Conservation (phyloP, 2,329 filamentous ascomycete species). For the Cylindrodendrum hubeiense region DNA sequence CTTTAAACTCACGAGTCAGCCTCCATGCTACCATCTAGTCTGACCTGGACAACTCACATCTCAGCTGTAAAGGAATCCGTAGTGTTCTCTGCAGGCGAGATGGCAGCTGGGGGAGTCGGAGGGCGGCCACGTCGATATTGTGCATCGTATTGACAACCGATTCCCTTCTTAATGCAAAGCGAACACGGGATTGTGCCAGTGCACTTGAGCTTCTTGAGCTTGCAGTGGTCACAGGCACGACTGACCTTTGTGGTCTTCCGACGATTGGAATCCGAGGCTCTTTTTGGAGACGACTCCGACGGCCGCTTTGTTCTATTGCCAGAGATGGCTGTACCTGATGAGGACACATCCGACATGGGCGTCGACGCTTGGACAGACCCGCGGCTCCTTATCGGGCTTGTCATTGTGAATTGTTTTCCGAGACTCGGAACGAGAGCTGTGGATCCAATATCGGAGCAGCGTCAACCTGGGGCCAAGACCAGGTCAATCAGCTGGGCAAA, state of each 20-base stretch:
- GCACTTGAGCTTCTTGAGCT: slow-evolving; percentile 53
- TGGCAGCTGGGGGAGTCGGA: slow-evolving; percentile 48
- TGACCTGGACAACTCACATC: neutral
- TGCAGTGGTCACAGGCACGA: slow-evolving; percentile 55
- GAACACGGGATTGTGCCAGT: slow-evolving; percentile 52
- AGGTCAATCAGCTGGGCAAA: neutral
- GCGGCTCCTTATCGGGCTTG: slow-evolving; percentile 12
- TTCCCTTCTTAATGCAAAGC: slow-evolving; percentile 44
- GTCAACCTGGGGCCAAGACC: no score
- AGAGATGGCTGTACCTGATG: slow-evolving; percentile 1
- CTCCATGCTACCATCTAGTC: neutral
- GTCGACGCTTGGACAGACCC: slow-evolving; percentile 15
- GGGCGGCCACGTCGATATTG: slow-evolving; percentile 52
- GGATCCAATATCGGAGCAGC: neutral
- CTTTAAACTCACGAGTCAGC: neutral
- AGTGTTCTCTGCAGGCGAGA: neutral
- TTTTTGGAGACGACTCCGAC: slow-evolving; percentile 24
- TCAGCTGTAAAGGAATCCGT: neutral
- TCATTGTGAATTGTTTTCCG: slow-evolving; percentile 19
- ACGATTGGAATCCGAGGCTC: slow-evolving; percentile 27
- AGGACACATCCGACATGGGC: slow-evolving; percentile 32
- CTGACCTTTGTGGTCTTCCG: slow-evolving; percentile 48
- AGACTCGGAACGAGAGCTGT: slow-evolving; percentile 14
- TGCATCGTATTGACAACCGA: slow-evolving; percentile 51
- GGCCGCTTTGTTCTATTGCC: slow-evolving; percentile 24